A percentile compares a stretch with the other conserved stretches of the same genome.
phyloP scores from a whole-genome alignment of 768 basidiomycete genomes.

The Neoboletus subvelutipes region DNA sequence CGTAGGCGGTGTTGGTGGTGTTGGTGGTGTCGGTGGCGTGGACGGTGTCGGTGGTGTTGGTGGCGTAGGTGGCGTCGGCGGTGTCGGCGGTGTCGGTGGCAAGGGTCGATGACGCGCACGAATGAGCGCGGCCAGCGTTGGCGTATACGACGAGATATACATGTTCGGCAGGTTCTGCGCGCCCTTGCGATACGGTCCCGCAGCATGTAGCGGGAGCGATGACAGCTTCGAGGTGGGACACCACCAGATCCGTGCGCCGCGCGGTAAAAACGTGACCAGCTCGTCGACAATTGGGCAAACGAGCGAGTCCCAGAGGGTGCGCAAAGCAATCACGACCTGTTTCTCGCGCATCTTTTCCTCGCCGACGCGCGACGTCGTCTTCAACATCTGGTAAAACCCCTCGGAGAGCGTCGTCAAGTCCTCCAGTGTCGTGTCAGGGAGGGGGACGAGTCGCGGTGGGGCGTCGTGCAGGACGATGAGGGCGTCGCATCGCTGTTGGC shows the following conservation, averaged over 20 bases:
- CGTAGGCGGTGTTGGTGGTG: neutral
- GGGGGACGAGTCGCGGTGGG: constrained; percentile 21
- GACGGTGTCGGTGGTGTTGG: neutral
- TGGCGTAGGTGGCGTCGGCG: neutral
- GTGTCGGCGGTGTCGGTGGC: neutral
- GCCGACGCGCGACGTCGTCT: constrained; percentile 6
- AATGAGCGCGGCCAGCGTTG: constrained; percentile 30
- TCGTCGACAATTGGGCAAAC: constrained; percentile 21
- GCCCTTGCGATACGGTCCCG: constrained; percentile 28
- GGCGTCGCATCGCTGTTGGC: constrained; percentile 37
- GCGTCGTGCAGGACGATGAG: constrained; percentile 31
- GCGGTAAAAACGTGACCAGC: constrained; percentile 14
- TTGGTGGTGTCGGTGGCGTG: neutral
- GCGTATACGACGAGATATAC: constrained; percentile 36
- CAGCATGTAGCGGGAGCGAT: constrained; percentile 34
- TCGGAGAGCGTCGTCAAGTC: constrained; percentile 10
- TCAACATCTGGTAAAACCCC: constrained; percentile 6
- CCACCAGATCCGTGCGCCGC: constrained; percentile 33
- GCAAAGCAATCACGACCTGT: constrained; percentile 10
- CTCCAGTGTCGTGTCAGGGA: constrained; percentile 12
- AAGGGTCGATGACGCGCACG: constrained; percentile 15
- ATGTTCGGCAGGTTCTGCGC: constrained; percentile 12
- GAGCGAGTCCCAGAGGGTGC: constrained; percentile 27
- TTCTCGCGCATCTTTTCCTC: constrained; percentile 27
- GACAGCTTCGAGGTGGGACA: constrained; percentile 33